Conservation (phyloP, 345 rosid species). For the Cardiospermum halicacabum region DNA sequence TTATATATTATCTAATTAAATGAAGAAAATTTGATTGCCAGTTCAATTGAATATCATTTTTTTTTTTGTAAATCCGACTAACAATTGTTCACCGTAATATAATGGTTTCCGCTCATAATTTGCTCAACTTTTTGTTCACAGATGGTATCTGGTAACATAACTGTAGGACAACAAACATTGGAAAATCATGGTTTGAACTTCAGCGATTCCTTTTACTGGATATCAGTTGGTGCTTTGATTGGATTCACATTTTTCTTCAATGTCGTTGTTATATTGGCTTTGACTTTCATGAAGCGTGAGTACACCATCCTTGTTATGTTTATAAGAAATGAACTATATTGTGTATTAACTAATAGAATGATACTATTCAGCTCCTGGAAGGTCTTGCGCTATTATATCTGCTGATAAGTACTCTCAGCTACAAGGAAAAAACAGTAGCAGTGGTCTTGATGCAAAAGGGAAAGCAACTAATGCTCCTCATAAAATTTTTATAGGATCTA, state of each 20-base stretch:
- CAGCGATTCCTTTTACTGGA: constrained; percentile 26
- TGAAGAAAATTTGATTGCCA: background rate
- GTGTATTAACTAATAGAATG: background rate
- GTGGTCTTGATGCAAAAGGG: background rate
- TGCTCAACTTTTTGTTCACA: background rate
- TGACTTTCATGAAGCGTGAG: constrained; percentile 35
- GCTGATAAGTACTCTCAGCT: constrained; percentile 15
- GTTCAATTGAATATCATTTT: background rate
- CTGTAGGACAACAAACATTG: constrained; percentile 28
- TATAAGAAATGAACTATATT: background rate
- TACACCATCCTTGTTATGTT: background rate
- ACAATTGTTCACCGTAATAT: background rate
- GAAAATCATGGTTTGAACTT: constrained; percentile 38
- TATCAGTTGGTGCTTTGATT: constrained; percentile 28
- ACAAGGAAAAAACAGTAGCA: constrained; percentile 8
- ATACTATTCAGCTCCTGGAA: constrained; percentile 35
- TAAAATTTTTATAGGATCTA: constrained; percentile 4
- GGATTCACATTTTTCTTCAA: constrained; percentile 41
- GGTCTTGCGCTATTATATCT: constrained; percentile 35
- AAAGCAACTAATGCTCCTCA: background rate
- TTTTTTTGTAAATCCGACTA: background rate
- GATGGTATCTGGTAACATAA: constrained; percentile 13
- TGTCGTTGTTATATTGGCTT: constrained; percentile 32
- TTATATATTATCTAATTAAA: background rate
- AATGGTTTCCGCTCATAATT: background rate